Evolutionary conservation across 2,329 filamentous ascomycete genomes (phyloP), one percentile per base, ranked within the genome.

Genomic region (Fusarium equiseti): DNA sequence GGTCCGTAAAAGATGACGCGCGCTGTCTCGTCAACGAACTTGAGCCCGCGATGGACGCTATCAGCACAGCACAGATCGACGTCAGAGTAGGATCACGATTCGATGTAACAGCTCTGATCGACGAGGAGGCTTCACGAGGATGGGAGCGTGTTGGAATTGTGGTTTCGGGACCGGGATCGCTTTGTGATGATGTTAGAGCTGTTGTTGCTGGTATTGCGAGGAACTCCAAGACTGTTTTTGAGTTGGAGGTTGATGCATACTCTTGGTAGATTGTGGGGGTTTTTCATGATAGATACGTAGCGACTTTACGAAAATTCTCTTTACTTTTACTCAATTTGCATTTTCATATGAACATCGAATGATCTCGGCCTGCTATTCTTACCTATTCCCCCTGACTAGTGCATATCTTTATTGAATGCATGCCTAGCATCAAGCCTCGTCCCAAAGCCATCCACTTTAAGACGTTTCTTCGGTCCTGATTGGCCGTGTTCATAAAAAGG

Each of bases 91-190:
- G 61, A 8, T 64, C 61, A 3, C 18, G 61, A 3, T 64, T 64
- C 1, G 24, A 64, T 13, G 27, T 64, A 5, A 31, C 49, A 0
- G 20, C 59, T 6, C 18, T 64, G 0, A 38, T 64, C 1, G 35
- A 64, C 3, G 59, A 64, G 0, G 61, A 64, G 4, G 59, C 61
- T 13, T 63, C 35, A 1, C 24, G 29, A 3, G 61, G 59, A 11
- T 64, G 61, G 61, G 62, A 58, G 22, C 46, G 61, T 43, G 61
- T 64, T 0, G 61, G 61, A 1, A 63, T 64, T 11, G 61, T 64
- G 2, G 61, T 64, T 4, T 64, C 61, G 0, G 61, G 61, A 2
- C 61, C 61, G 2, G 61, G 61, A 20, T 64, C 61, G 10, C 20
- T 64, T 3, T 64, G 61, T 8, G 61, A 64, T n/a, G 43, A 63